Evolutionary conservation across 2,329 filamentous ascomycete genomes (phyloP).

Genomic region (Talaromyces funiculosus): DNA sequence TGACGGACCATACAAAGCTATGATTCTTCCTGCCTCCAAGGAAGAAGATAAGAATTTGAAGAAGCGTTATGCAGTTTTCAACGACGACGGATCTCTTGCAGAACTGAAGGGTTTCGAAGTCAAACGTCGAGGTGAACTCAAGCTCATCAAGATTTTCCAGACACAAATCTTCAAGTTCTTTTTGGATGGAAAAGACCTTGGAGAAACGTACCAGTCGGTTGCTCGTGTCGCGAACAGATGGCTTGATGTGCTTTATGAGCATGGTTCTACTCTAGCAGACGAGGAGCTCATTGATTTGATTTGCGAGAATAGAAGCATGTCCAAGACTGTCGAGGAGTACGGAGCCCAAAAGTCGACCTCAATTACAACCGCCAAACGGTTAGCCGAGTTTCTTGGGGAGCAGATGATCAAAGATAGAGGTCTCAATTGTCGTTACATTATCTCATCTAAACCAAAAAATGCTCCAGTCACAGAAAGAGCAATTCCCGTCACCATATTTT

Average conservation of each 20-base stretch:
- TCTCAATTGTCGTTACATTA: constrained; percentile 99
- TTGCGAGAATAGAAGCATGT: constrained; percentile 98
- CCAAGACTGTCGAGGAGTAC: constrained; percentile 94
- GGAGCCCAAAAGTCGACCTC: constrained; percentile 93
- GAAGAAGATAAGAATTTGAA: constrained; percentile 99
- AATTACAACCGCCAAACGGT: constrained; percentile 92
- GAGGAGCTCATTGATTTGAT: constrained; percentile 99
- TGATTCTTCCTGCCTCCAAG: constrained; percentile 95
- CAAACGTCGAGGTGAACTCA: constrained; percentile 93
- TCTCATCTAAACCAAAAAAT: constrained; percentile 77
- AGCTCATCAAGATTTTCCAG: constrained; percentile 99
- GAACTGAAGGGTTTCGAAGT: constrained; percentile 97
- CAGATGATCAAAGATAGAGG: constrained; percentile 99
- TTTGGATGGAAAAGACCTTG: constrained; percentile 78
- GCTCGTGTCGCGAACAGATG: constrained; percentile 93
- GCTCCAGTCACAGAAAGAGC: constrained; percentile 93
- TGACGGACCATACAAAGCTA: constrained; percentile 93
- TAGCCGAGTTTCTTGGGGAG: constrained; percentile 94
- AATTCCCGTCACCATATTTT: constrained; percentile 94
- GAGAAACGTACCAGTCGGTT: constrained; percentile 85
- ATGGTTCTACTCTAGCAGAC: constrained; percentile 83
- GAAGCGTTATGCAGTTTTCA: constrained; percentile 98
- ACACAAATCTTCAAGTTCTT: constrained; percentile 99
- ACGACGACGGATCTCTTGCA: constrained; percentile 89
- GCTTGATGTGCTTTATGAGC: constrained; percentile 89